Evolutionary conservation across 1,284 basidiomycete genomes (phyloP), one percentile per base, ranked within the genome.

Genomic region (Schizophyllum commune): DNA sequence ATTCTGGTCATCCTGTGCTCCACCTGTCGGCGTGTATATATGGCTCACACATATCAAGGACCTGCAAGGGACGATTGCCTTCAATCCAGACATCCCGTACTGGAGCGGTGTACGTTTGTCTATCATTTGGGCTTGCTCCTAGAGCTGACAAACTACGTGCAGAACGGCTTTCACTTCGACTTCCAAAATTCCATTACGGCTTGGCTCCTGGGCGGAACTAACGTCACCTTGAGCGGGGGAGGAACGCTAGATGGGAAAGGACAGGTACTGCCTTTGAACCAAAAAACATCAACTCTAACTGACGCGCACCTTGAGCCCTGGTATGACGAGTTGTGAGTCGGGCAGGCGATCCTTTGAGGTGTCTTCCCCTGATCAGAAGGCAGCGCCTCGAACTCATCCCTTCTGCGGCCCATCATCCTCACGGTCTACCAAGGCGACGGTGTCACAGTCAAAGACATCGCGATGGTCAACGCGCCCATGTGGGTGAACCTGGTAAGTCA

Each of bases 231-330:
- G 32, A 78, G 81, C 62, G 85, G 84, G 4, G 83, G 83, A 60
- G 84, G 83, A 22, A 83, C 80, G 1, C 71, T 86, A 11, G 83
- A 86, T 67, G 84, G 84, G n/a, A 75, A 77, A 32, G 83, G 83
- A 11, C 82, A 84, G 71, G 79, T 79, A 62, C 52, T 70, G 15
- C 51, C 20, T 52, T n/a, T n/a, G n/a, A n/a, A n/a, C n/a, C n/a
- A n/a, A n/a, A n/a, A 13, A 39, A 39, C 34, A 13, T n/a, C 52
- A 54, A 6, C n/a, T n/a, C n/a, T 7, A 33, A 57, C 54, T 47
- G 17, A 27, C 53, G 53, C 20, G 7, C 20, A 27, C 9, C 19
- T 11, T 6, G 2, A 55, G 53, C 13, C 11, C 9, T 85, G 83
- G 83, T 85, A 81, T 66, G 80, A 84, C 64, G 74, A 75, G 32